Evolutionary conservation across 108 stramenopile genomes (phyloP).

Genomic region (Parietichytrium sp.): DNA sequence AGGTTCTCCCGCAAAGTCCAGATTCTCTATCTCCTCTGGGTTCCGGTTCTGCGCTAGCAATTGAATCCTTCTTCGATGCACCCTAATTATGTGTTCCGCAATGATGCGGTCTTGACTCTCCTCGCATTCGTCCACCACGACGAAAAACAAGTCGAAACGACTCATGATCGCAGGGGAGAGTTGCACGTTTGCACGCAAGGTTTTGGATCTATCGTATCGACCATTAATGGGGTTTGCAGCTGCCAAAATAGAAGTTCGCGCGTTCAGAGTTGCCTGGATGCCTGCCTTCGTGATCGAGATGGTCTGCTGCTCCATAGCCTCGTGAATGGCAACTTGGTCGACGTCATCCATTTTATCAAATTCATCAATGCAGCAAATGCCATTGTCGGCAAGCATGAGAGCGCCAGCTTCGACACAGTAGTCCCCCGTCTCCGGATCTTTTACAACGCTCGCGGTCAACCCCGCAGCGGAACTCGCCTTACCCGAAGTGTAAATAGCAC

Average conservation of each 20-base stretch:
- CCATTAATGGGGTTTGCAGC: conserved; percentile 98
- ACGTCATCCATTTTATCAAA: conserved; percentile 92
- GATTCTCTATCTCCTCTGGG: conserved; percentile 33
- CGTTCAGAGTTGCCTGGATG: conserved; percentile 97
- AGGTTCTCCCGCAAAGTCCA: conserved; percentile 45
- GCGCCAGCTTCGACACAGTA: conserved; percentile 98
- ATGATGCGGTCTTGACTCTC: conserved; percentile 84
- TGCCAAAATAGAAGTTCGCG: conserved; percentile 93
- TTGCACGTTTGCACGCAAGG: conserved; percentile 89
- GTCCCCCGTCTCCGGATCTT: conserved; percentile 96
- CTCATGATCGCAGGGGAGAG: conserved; percentile 92
- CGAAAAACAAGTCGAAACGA: conserved; percentile 98
- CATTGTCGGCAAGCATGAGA: conserved; percentile 98
- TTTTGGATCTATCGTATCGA: conserved; percentile 95
- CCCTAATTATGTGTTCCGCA: conserved; percentile 89
- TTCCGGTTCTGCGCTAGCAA: neutral
- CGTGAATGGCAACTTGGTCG: conserved; percentile 97
- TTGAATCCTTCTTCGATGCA: conserved; percentile 60
- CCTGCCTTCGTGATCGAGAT: conserved; percentile 99
- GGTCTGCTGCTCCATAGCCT: conserved; percentile 84
- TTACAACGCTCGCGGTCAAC: conserved; percentile 89
- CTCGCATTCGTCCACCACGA: conserved; percentile 95
- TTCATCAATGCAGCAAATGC: conserved; percentile 98
- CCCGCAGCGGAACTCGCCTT: conserved; percentile 97
- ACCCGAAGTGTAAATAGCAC: conserved; percentile 93